Evolutionary conservation across 139 green algal genomes (phyloP), one percentile per base, ranked within the genome.

Genomic region (Chlamydomonas asymmetrica): DNA sequence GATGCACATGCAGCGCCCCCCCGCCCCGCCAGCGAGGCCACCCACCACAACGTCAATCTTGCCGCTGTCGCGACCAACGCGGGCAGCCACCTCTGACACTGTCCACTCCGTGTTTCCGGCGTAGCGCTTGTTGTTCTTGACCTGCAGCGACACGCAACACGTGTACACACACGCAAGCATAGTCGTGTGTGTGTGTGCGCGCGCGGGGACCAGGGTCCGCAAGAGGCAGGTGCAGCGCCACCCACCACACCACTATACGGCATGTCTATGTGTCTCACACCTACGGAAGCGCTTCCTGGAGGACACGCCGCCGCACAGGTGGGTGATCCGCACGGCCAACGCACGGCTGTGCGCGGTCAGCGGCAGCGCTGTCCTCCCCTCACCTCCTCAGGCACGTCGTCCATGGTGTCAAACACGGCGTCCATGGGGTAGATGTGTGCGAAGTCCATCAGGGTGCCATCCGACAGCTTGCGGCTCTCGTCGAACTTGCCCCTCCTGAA

Each of bases 401-500:
- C 79, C 63, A 77, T 77, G 71, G 86, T 97, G 85, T 99, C 96
- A 63, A 94, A 99, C 10, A 98, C 94, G n/a, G 96, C 96, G 74
- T 99, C 96, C 94, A 99, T 97, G 41, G 94, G 90, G 85, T 98
- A 99, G 66, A 98, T 90, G 70, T 98, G 87, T 29, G 84, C 83
- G 79, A 99, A 97, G 70, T 98, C 93, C 88, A 99, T 92, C 52
- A 99, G 77, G 8, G 56, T 73, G 38, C 96, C 96, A 80, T 99
- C 88, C 8, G 90, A 91, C 38, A 99, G 89, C 80, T 94, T 95
- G 49, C 96, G 84, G 59, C 67, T 90, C 59, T 93, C 92, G 73
- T 99, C 96, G 79, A 99, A 99, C 88, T 99, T 99, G 66, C 96
- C 96, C 18, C 88, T 80, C 16, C 87, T 80, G 32, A 96, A 82